A percentile compares a stretch with the other conserved stretches of the same genome.
These are phyloP conservation scores for Candolleomyces eurysporus DNA, from an alignment of 768 basidiomycete species.

Conservation along the genomic window DNA sequence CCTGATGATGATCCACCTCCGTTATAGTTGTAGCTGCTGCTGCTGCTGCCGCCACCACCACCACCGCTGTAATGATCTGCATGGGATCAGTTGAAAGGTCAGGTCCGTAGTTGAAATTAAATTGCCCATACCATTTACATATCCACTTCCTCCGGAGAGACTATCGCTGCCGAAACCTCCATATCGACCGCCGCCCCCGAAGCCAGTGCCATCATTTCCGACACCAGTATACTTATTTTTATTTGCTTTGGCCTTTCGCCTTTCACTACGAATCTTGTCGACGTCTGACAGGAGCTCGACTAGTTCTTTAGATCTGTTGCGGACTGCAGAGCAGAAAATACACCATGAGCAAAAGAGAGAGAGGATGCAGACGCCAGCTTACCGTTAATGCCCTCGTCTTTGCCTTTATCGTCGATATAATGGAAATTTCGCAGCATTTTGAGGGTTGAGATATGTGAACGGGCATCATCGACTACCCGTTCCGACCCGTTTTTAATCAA, in stretches of 20 bases:
- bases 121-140: background rate
- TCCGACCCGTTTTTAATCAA: conserved; percentile 96
- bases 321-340: conserved; percentile 51
- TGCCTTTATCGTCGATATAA: conserved; percentile 97
- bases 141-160: conserved; percentile 26
- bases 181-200: conserved; percentile 38
- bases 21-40: conserved; percentile 29
- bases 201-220: conserved; percentile 71
- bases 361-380: conserved; percentile 8
- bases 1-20: conserved; percentile 35
- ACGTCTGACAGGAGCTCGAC: conserved; percentile 91
- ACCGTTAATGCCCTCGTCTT: conserved; percentile 98
- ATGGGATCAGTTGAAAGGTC: background rate
- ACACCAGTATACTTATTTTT: conserved; percentile 86
- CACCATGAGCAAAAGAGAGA: background rate
- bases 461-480: conserved; percentile 95
- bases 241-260: conserved; percentile 90
- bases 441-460: conserved; percentile 90
- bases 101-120: background rate
- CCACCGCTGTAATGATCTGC: conserved; percentile 25
- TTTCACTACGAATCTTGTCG: conserved; percentile 83
- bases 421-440: conserved; percentile 99
- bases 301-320: conserved; percentile 90
- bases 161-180: conserved; percentile 47
- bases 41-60: conserved; percentile 22